These are phyloP conservation scores for Eragrostis curvula DNA, from an alignment of 176 grass and related monocot genomes.

Conservation along the genomic window DNA sequence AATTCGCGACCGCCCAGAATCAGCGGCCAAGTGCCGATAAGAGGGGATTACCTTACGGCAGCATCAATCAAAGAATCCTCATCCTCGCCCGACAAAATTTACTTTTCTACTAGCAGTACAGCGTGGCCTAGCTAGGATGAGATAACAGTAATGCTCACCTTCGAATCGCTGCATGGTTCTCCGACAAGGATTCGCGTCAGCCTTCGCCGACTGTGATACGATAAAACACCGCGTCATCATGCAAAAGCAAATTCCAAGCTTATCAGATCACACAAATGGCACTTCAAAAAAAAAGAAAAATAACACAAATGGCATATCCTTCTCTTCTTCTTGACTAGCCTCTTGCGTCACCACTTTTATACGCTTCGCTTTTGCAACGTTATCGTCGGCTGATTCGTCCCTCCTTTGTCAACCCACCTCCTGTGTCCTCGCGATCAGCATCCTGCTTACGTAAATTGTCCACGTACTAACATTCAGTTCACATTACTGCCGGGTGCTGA, in stretches of 20 bases:
- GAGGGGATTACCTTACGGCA: background rate
- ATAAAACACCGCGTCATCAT: background rate
- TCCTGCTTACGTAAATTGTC: background rate
- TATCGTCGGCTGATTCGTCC: background rate
- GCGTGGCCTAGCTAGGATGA: background rate
- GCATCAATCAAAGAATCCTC: slow-evolving; percentile 3
- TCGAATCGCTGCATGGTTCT: background rate
- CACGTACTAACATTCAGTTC: background rate
- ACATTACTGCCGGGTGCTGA: background rate
- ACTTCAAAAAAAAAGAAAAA: too few species aligned
- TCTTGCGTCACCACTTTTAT: background rate
- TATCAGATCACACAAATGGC: slow-evolving; percentile 29
- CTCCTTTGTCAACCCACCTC: background rate
- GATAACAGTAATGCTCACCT: background rate
- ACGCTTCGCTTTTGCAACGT: background rate
- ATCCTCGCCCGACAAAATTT: background rate
- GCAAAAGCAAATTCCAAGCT: slow-evolving; percentile 11
- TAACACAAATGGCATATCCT: background rate
- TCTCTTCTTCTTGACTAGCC: background rate
- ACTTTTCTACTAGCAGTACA: background rate
- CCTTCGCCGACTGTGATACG: background rate
- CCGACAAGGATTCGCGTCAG: slow-evolving; percentile 23
- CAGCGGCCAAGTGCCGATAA: background rate
- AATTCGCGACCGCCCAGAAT: background rate
- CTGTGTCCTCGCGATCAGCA: background rate